Percentiles rank a stretch among this genome's conserved stretches.
Evolutionary conservation across 768 basidiomycete genomes (phyloP).

Genomic region (Trametes punicea): DNA sequence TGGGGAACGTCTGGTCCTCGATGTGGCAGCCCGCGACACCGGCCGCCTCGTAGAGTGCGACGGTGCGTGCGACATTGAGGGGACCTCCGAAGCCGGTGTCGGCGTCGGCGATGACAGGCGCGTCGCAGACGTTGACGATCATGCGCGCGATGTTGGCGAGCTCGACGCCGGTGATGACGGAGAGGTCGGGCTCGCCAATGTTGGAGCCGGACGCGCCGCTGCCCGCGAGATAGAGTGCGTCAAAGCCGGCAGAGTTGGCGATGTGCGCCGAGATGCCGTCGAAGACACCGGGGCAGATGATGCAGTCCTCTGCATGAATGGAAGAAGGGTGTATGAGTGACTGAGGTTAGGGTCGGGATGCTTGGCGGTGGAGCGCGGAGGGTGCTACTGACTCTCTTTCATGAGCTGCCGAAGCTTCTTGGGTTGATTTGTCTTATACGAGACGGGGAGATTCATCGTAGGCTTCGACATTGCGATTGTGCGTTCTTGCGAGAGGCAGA

Average conservation of each 20-base stretch:
- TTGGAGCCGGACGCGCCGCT: slow-evolving; percentile 25
- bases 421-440: slow-evolving; percentile 22
- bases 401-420: slow-evolving; percentile 23
- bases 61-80: slow-evolving; percentile 25
- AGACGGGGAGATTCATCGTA: slow-evolving; percentile 10
- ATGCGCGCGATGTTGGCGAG: slow-evolving; percentile 24
- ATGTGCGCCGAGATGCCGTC: slow-evolving; percentile 29
- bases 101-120: slow-evolving; percentile 26
- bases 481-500: background rate
- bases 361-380: background rate
- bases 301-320: slow-evolving; percentile 21
- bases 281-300: slow-evolving; percentile 26
- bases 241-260: slow-evolving; percentile 25
- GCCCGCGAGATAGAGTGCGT: slow-evolving; percentile 27
- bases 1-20: slow-evolving; percentile 29
- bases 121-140: slow-evolving; percentile 21
- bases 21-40: slow-evolving; percentile 29
- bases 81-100: slow-evolving; percentile 28
- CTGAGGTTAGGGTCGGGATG: too few relatives aligned
- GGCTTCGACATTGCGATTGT: background rate
- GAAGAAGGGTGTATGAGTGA: background rate
- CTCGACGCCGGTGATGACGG: slow-evolving; percentile 26
- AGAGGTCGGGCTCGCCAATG: slow-evolving; percentile 28
- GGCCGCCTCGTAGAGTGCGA: slow-evolving; percentile 25
- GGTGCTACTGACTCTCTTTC: slow-evolving; percentile 17